Conservation (phyloP, 495 filamentous ascomycete genomes). For the Neurospora sp. region DNA sequence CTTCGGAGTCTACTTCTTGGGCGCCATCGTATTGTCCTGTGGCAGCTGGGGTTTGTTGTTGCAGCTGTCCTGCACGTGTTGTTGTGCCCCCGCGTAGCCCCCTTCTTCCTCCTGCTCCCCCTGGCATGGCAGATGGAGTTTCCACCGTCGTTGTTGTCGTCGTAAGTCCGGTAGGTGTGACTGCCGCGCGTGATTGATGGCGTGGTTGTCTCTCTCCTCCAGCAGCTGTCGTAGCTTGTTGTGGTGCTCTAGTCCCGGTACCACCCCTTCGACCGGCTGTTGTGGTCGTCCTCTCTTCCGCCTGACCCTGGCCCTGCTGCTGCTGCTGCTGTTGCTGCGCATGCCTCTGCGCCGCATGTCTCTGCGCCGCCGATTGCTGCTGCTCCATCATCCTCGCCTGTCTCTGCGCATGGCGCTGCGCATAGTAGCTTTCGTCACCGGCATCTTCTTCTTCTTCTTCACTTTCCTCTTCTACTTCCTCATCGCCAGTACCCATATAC, state of each 20-base stretch:
- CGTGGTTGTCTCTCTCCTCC: not conserved
- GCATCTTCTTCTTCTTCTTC: conserved; percentile 15
- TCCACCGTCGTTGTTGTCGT: not conserved
- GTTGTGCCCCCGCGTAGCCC: not conserved
- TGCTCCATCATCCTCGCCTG: not conserved
- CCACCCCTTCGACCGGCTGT: not conserved
- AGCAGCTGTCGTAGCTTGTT: not conserved
- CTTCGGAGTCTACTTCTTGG: not conserved
- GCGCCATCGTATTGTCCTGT: not conserved
- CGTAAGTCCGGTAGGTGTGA: not conserved
- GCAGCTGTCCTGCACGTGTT: not conserved
- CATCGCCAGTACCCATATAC: not conserved
- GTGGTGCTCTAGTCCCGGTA: not conserved
- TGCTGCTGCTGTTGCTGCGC: not conserved
- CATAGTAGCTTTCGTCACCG: conserved; percentile 11
- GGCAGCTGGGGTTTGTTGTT: not conserved
- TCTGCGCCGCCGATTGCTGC: not conserved
- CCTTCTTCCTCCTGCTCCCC: not conserved
- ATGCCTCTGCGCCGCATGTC: not conserved
- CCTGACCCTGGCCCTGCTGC: not conserved
- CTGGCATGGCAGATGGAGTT: not conserved
- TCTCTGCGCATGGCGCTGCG: conserved; percentile 8
- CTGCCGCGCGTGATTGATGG: not conserved
- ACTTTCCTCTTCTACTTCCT: not conserved
- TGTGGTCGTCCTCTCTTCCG: not conserved